phyloP scores from a whole-genome alignment of 225 moss, liverwort and hornwort genomes.

The Pleurozium schreberi region DNA sequence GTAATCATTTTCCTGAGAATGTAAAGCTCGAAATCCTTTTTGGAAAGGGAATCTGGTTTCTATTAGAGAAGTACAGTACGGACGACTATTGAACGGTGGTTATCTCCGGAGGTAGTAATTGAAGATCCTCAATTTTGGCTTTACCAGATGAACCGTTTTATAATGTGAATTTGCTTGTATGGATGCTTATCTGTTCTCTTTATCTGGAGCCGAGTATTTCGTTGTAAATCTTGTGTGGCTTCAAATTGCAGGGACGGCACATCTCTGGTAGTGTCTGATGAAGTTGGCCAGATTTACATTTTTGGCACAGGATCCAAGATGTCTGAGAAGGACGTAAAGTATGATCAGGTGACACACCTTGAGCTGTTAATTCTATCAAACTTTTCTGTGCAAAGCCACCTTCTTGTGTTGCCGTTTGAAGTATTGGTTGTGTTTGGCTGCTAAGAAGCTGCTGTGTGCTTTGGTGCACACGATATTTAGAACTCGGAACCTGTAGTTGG shows the following conservation, averaged over 20 bases:
- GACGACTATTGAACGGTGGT: not conserved
- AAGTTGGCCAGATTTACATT: slow-evolving; percentile 98
- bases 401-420: not conserved
- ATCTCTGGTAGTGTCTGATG: slow-evolving; percentile 93
- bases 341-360: slow-evolving; percentile 63
- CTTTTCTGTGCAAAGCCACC: not conserved
- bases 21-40: not conserved
- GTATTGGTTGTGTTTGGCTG: not conserved
- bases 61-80: not conserved
- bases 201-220: not conserved
- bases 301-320: slow-evolving; percentile 94
- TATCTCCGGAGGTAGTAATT: not conserved
- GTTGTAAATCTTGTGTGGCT: not conserved
- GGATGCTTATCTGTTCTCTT: not conserved
- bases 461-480: not conserved
- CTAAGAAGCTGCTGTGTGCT: not conserved
- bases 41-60: not conserved
- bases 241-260: slow-evolving; percentile 74
- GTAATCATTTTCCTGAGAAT: not conserved
- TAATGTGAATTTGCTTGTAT: not conserved
- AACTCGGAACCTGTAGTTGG: not conserved
- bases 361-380: not conserved
- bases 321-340: slow-evolving; percentile 89
- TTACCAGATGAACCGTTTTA: not conserved
- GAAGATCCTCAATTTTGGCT: not conserved